These are phyloP conservation scores for Ophiostoma sp. DNA, from an alignment of 2,329 filamentous ascomycete genomes.

Conservation along the genomic window DNA sequence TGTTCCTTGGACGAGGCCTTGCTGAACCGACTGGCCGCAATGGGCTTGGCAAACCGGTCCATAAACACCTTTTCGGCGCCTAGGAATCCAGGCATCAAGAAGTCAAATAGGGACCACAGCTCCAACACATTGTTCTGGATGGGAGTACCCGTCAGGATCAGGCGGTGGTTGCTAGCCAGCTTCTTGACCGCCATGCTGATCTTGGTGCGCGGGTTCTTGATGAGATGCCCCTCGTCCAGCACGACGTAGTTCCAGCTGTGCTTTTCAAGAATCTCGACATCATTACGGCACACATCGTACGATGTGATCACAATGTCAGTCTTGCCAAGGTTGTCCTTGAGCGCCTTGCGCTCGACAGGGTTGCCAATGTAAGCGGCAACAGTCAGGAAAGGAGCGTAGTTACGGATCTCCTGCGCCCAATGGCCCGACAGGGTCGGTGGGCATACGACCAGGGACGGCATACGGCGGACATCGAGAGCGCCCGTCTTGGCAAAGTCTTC, in stretches of 20 bases:
- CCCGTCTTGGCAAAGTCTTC: conserved; percentile 84
- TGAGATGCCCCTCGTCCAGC: conserved; percentile 92
- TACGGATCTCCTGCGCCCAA: conserved; percentile 96
- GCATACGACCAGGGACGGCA: conserved; percentile 92
- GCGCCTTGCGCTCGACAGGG: conserved; percentile 68
- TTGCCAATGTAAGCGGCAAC: conserved; percentile 89
- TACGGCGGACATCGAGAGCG: conserved; percentile 66
- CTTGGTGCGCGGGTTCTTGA: conserved; percentile 98
- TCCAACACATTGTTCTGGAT: conserved; percentile 98
- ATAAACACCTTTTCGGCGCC: conserved; percentile 93
- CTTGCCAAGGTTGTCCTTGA: conserved; percentile 63
- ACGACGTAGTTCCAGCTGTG: conserved; percentile 95
- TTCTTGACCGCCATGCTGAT: conserved; percentile 89
- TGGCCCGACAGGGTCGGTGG: conserved; percentile 94
- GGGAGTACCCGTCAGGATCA: conserved; percentile 93
- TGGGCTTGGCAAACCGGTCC: conserved; percentile 90
- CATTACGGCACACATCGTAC: conserved; percentile 96
- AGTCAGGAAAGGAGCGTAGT: conserved; percentile 89
- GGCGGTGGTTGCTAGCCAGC: conserved; percentile 82
- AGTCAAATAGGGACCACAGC: conserved; percentile 96
- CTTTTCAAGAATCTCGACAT: conserved; percentile 75
- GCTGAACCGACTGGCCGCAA: conserved; percentile 87
- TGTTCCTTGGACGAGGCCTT: conserved; percentile 98
- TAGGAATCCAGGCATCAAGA: conserved; percentile 96
- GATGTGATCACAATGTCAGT: conserved; percentile 96